Base-by-base conservation (phyloP, 495 filamentous ascomycete genomes). In the Penicillium desertorum region DNA sequence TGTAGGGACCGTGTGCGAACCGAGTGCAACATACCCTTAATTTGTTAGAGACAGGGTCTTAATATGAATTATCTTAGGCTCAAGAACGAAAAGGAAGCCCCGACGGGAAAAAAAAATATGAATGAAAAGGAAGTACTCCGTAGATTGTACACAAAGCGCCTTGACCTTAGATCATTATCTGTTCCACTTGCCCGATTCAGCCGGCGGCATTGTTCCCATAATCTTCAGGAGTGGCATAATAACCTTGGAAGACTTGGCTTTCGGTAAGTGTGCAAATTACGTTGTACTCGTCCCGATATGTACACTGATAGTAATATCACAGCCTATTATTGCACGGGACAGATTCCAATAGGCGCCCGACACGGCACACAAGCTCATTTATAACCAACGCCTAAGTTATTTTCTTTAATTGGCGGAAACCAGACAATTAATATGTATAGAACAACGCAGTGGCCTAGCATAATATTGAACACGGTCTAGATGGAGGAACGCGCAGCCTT, bases 291-390 rank as follows among this genome's bases (percentile, higher is more conserved):
- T 39, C 36, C n/a, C 36, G 16, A 39, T 39, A 8, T 8, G n/a
- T 9, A 11, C 22, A 19, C 32, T 12, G 42, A 57, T 52, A 47
- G 45, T 45, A 29, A 56, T 44, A 61, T 57, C 39, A 30, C 23
- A 51, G 10, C 32, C 17, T 30, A 23, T 45, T 44, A 51, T 55
- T 9, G 5, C 34, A 7, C 34, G 36, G n/a, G 10, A 37, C n/a
- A 0, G 16, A 20, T 27, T 27, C 54, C 57, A 66, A 60, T 56
- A 52, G 57, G 52, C 50, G 49, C 55, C 57, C 48, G 58, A 61
- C 55, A 59, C 64, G 58, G 61, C 51, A 59, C 45, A 50, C 45
- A 61, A 57, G 52, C 52, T 51, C 44, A 53, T 45, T 51, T 32
- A 36, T 20, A 4, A 34, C 43, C 32, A 29, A 49, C 30, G 41